Conservation (phyloP, 306 rosid species). For the Crataegus laevigata region DNA sequence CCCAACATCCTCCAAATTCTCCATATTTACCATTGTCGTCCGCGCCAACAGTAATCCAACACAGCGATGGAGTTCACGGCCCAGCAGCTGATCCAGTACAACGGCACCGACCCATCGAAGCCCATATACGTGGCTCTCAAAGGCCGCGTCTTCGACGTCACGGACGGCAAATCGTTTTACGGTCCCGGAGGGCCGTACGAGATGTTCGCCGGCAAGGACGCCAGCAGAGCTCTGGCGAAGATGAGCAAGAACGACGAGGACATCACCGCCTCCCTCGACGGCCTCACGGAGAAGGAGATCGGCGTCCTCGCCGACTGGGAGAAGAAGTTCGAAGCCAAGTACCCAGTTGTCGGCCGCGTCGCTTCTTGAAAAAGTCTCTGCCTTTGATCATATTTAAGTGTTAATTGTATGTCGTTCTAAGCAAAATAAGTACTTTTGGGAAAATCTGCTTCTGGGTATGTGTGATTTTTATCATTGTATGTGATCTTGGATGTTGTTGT, state of each 20-base stretch:
- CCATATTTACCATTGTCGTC: too few relatives aligned
- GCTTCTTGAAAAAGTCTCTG: slow-evolving; percentile 18
- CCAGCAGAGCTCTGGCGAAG: slow-evolving; percentile 92
- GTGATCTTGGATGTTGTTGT: not conserved
- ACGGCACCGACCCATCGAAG: slow-evolving; percentile 74
- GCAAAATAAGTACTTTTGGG: not conserved
- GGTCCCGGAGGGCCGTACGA: slow-evolving; percentile 90
- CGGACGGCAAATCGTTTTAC: slow-evolving; percentile 75
- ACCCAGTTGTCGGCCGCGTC: slow-evolving; percentile 72
- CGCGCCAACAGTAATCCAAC: not conserved
- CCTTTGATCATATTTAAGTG: not conserved
- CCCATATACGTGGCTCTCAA: slow-evolving; percentile 77
- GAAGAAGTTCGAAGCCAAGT: slow-evolving; percentile 87
- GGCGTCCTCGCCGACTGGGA: slow-evolving; percentile 92
- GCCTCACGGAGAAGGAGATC: slow-evolving; percentile 93
- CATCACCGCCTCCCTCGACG: slow-evolving; percentile 54
- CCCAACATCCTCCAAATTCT: not conserved
- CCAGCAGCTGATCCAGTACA: slow-evolving; percentile 49
- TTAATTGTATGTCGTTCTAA: not conserved
- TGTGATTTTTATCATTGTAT: not conserved
- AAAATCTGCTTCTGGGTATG: slow-evolving; percentile 1
- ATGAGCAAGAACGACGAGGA: slow-evolving; percentile 91
- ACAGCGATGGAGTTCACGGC: slow-evolving; percentile 56
- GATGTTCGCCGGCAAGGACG: slow-evolving; percentile 94
- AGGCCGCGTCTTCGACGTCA: slow-evolving; percentile 78